Percentiles rank a stretch among this genome's conserved stretches.
These are phyloP conservation scores for Achlya hypogyna DNA, from an alignment of 352 stramenopile genomes.

Conservation along the genomic window DNA sequence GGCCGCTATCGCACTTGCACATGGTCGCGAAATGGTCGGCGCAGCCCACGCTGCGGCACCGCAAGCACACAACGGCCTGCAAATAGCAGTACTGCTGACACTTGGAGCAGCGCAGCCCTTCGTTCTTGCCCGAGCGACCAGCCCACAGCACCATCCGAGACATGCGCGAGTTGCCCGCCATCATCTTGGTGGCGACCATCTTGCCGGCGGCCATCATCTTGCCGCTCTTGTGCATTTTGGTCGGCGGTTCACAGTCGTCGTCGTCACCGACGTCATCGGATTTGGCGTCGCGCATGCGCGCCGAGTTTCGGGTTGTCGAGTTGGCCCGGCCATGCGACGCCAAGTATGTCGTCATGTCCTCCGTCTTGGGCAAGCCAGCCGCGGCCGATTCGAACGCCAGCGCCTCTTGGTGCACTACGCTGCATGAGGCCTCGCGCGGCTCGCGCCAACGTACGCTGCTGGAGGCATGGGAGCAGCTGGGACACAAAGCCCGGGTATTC, in stretches of 20 bases:
- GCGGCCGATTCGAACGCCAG: slow-evolving; percentile 34
- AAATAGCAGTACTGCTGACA: slow-evolving; percentile 85
- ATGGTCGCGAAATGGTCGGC: slow-evolving; percentile 62
- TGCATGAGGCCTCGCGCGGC: slow-evolving; percentile 21
- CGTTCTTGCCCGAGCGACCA: slow-evolving; percentile 60
- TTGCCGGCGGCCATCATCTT: slow-evolving; percentile 22
- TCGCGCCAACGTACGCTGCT: slow-evolving; percentile 23
- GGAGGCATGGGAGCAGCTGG: slow-evolving; percentile 52
- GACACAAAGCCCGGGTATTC: slow-evolving; percentile 34
- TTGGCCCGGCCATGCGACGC: not conserved
- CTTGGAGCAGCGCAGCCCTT: slow-evolving; percentile 56
- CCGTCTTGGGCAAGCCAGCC: slow-evolving; percentile 30
- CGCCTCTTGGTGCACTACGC: slow-evolving; percentile 43
- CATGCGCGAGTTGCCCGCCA: slow-evolving; percentile 26
- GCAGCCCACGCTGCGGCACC: slow-evolving; percentile 66
- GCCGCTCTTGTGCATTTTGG: slow-evolving; percentile 17
- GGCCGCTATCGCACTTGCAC: slow-evolving; percentile 51
- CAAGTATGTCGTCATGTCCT: slow-evolving; percentile 33
- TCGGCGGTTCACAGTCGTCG: slow-evolving; percentile 21
- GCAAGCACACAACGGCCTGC: slow-evolving; percentile 69
- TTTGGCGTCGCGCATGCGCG: not conserved
- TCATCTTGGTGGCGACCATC: slow-evolving; percentile 8
- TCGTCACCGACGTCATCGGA: slow-evolving; percentile 24
- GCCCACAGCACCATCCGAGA: slow-evolving; percentile 77
- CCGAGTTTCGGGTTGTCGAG: not conserved